Conservation (phyloP, 352 stramenopile species). For the Phytophthora megakarya region DNA sequence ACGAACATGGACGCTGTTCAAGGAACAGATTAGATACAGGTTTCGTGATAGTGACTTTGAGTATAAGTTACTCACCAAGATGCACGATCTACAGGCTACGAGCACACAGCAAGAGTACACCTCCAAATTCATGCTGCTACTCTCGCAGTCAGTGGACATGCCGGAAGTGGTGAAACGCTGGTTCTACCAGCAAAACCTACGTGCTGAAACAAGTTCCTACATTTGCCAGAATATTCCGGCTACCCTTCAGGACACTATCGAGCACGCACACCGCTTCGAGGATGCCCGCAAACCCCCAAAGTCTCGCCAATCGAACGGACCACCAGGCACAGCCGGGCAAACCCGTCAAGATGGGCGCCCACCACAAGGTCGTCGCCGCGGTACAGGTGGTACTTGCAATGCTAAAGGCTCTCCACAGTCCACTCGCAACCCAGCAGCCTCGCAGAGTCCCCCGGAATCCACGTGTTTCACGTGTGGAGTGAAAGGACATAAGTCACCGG, state of each 20-base stretch:
- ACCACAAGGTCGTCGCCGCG: conserved; percentile 5
- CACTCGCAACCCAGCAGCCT: not conserved
- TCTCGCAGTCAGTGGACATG: conserved; percentile 1
- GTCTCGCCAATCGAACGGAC: not conserved
- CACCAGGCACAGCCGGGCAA: not conserved
- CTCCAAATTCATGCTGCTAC: conserved; percentile 11
- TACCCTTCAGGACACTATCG: conserved; percentile 6
- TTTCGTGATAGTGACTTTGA: conserved; percentile 22
- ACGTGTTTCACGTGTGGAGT: conserved; percentile 8
- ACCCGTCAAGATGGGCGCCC: conserved; percentile 20
- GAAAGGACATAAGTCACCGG: conserved; percentile 14
- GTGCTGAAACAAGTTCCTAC: not conserved
- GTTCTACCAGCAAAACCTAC: conserved; percentile 14
- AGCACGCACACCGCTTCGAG: conserved; percentile 12
- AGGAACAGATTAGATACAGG: conserved; percentile 14
- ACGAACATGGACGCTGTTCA: conserved; percentile 10
- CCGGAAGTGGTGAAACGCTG: conserved; percentile 3
- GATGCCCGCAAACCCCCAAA: conserved; percentile 1
- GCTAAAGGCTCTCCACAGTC: too few species aligned
- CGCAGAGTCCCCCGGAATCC: too few species aligned
- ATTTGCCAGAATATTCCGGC: conserved; percentile 16
- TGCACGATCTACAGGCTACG: not conserved
- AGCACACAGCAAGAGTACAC: conserved; percentile 8
- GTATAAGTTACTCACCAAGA: conserved; percentile 1
- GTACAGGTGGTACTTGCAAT: conserved; percentile 4